Percentiles rank a stretch among this genome's conserved stretches.
These are phyloP conservation scores for Hirsutella thompsonii DNA, from an alignment of 2,329 filamentous ascomycete species.

Conservation along the genomic window DNA sequence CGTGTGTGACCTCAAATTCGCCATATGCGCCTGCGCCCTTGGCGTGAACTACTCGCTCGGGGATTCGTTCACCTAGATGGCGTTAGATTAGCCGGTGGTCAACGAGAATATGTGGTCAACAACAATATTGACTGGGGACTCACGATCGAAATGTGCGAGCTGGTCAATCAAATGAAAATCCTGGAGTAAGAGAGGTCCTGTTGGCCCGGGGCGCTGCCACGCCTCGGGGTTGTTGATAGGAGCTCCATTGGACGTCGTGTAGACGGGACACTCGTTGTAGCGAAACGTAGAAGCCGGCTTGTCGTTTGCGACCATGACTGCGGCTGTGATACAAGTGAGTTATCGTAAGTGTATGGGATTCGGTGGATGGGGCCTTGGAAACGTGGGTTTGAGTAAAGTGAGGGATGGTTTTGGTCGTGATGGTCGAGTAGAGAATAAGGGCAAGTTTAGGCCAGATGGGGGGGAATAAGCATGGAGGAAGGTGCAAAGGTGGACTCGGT, in stretches of 20 bases:
- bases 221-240: conserved; percentile 37
- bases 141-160: conserved; percentile 38
- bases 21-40: conserved; percentile 32
- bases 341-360: no score
- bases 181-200: conserved; percentile 48
- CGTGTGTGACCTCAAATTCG: conserved; percentile 46
- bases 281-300: conserved; percentile 31
- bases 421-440: no score
- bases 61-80: conserved; percentile 32
- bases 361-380: no score
- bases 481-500: no score
- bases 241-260: conserved; percentile 47
- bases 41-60: conserved; percentile 28
- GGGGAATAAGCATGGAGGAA: no score
- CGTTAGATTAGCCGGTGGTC: not conserved
- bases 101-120: not conserved
- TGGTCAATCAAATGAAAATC: conserved; percentile 54
- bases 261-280: conserved; percentile 44
- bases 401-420: no score
- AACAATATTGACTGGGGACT: not conserved
- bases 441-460: no score
- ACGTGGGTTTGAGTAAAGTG: no score
- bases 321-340: not conserved
- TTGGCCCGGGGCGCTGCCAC: conserved; percentile 38
- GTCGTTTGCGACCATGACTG: conserved; percentile 27